Evolutionary conservation across 2,329 filamentous ascomycete species (phyloP).

Genomic region (Apiospora pterosperma): DNA sequence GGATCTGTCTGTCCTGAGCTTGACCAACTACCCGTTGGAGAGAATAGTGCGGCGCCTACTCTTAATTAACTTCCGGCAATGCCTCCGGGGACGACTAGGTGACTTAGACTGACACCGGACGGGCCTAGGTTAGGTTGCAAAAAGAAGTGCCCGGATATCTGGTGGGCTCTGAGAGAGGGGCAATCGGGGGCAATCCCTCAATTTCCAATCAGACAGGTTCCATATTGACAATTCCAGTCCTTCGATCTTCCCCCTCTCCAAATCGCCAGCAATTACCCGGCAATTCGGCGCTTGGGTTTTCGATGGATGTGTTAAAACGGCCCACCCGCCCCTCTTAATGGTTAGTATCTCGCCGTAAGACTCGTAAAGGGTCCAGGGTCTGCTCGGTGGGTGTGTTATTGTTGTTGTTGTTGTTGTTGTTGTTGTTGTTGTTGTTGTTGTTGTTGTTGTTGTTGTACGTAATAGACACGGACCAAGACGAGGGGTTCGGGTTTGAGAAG

Average conservation of each 20-base stretch:
- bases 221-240: neutral
- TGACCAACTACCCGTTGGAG: neutral
- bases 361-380: slow-evolving; percentile 2
- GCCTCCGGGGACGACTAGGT: neutral
- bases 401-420: too few relatives aligned
- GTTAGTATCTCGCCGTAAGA: neutral
- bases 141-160: neutral
- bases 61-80: neutral
- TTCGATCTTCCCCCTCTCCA: neutral
- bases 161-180: neutral
- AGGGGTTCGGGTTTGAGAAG: neutral
- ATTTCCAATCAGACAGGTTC: neutral
- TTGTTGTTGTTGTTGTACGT: neutral
- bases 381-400: neutral
- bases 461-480: neutral
- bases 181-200: neutral
- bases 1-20: neutral
- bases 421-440: too few relatives aligned
- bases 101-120: neutral
- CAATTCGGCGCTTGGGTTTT: neutral
- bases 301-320: neutral
- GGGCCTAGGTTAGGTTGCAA: neutral
- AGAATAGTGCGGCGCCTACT: neutral
- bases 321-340: neutral
- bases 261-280: neutral